Percentiles rank a stretch among this genome's conserved stretches.
phyloP scores from a whole-genome alignment of 2,329 filamentous ascomycete species.

The Westerdykella aurantiaca region DNA sequence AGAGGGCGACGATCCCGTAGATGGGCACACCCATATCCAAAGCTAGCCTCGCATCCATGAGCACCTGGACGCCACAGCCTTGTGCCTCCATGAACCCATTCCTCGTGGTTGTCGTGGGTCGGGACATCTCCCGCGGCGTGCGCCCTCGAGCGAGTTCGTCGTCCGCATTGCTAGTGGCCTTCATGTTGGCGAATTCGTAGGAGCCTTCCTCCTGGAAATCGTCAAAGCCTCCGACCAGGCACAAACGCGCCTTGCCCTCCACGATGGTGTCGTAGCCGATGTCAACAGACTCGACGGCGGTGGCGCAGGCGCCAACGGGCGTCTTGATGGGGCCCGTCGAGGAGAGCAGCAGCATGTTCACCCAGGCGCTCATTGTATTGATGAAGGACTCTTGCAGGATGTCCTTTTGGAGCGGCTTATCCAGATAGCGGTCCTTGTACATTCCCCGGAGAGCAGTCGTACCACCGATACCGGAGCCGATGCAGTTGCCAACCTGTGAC shows the following conservation, averaged over 20 bases:
- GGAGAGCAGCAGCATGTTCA: conserved; percentile 94
- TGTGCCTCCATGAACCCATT: conserved; percentile 99
- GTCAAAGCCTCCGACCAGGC: conserved; percentile 97
- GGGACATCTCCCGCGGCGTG: conserved; percentile 95
- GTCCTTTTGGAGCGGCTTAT: conserved; percentile 97
- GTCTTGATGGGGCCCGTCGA: conserved; percentile 99
- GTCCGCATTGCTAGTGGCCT: conserved; percentile 95
- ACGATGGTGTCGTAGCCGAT: conserved; percentile 98
- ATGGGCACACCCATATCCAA: conserved; percentile 98
- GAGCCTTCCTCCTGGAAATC: conserved; percentile 99
- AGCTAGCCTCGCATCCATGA: conserved; percentile 95
- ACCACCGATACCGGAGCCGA: conserved; percentile 97
- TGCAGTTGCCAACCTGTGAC: conserved; percentile 95
- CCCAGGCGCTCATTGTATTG: conserved; percentile 99
- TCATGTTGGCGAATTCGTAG: conserved; percentile 99
- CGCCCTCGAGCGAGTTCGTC: conserved; percentile 94
- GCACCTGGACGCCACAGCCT: conserved; percentile 94
- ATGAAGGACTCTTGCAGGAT: conserved; percentile 99
- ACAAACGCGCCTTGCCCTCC: conserved; percentile 94
- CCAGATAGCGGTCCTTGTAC: conserved; percentile 96
- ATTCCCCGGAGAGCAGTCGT: conserved; percentile 87
- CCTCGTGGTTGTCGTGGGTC: conserved; percentile 91
- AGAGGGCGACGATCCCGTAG: conserved; percentile 88
- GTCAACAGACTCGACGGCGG: conserved; percentile 93
- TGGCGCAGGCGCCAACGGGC: conserved; percentile 94